These are phyloP conservation scores for Raddia distichophylla DNA, from an alignment of 176 grass and related monocot genomes.

Conservation along the genomic window DNA sequence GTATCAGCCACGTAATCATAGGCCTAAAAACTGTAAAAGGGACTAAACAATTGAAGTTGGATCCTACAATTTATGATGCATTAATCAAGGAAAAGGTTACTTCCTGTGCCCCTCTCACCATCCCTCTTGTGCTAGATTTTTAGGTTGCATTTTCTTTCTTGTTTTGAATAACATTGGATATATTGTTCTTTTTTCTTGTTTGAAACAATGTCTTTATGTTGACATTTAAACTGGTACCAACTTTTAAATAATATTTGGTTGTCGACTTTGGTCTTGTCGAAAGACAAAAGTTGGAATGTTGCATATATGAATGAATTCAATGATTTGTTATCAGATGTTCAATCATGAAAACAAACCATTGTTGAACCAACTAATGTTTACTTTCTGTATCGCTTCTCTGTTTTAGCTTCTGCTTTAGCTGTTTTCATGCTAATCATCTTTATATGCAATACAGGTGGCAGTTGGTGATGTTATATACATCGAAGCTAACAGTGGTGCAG, in stretches of 20 bases:
- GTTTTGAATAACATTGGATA: not conserved
- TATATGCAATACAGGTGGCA: slow-evolving; percentile 60
- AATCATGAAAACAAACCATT: not conserved
- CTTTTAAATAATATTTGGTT: not conserved
- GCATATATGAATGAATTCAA: not conserved
- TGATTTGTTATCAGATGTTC: not conserved
- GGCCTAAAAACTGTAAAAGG: slow-evolving; percentile 97
- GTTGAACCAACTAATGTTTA: not conserved
- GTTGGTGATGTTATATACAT: slow-evolving; percentile 99
- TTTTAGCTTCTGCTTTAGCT: slow-evolving; percentile 27
- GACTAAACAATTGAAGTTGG: slow-evolving; percentile 91
- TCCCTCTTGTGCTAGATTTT: not conserved
- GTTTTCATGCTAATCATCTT: slow-evolving; percentile 24
- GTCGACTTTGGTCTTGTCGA: no score
- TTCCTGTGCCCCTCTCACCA: not conserved
- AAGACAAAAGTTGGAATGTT: not conserved
- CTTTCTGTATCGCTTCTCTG: not conserved
- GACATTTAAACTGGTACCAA: not conserved
- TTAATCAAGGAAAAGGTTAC: slow-evolving; percentile 99
- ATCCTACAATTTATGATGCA: slow-evolving; percentile 95
- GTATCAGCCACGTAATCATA: slow-evolving; percentile 87
- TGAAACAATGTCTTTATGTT: not conserved
- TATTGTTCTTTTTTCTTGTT: slow-evolving; percentile 19
- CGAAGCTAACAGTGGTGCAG: slow-evolving; percentile 94
- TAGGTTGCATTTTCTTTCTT: slow-evolving; percentile 19